Conservation (phyloP, 2,329 filamentous ascomycete genomes). For the Huntiella savannae region DNA sequence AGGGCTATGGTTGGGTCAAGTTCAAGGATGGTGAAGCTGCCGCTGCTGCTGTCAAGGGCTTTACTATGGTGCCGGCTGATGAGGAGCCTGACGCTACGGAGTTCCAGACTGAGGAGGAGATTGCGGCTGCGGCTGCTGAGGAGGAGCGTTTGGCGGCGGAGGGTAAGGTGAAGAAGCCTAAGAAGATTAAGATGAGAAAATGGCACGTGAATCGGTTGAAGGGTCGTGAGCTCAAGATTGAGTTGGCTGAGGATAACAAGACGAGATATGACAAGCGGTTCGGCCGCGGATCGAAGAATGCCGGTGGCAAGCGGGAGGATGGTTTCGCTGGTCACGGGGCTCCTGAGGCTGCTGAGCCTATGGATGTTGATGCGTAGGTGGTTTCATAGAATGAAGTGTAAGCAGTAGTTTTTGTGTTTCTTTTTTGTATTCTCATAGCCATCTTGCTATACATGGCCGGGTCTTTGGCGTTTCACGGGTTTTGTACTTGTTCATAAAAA, state of each 20-base stretch:
- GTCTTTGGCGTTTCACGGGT: too few relatives aligned
- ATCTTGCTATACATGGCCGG: too few relatives aligned
- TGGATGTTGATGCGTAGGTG: slow-evolving; percentile 19
- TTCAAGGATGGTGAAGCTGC: slow-evolving; percentile 66
- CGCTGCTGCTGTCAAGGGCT: slow-evolving; percentile 53
- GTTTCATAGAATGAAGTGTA: background rate
- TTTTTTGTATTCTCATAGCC: too few relatives aligned
- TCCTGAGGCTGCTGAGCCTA: slow-evolving; percentile 22
- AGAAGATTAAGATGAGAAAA: slow-evolving; percentile 41
- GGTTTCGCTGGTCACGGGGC: slow-evolving; percentile 15
- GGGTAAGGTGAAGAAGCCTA: slow-evolving; percentile 21
- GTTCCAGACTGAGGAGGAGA: slow-evolving; percentile 25
- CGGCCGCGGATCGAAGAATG: slow-evolving; percentile 45
- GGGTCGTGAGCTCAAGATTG: slow-evolving; percentile 65
- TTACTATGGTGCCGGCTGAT: slow-evolving; percentile 49
- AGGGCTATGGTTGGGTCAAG: slow-evolving; percentile 89
- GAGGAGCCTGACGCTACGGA: slow-evolving; percentile 39
- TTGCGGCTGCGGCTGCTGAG: slow-evolving; percentile 22
- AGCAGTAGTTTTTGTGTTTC: background rate
- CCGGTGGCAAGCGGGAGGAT: slow-evolving; percentile 3
- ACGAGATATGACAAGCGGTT: slow-evolving; percentile 86
- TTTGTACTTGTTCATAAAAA: background rate
- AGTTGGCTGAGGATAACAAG: slow-evolving; percentile 83
- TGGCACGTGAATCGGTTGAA: slow-evolving; percentile 76
- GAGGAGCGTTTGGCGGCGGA: slow-evolving; percentile 24